Conservation (phyloP, 2,329 filamentous ascomycete genomes). For the Arthroderma sp. region DNA sequence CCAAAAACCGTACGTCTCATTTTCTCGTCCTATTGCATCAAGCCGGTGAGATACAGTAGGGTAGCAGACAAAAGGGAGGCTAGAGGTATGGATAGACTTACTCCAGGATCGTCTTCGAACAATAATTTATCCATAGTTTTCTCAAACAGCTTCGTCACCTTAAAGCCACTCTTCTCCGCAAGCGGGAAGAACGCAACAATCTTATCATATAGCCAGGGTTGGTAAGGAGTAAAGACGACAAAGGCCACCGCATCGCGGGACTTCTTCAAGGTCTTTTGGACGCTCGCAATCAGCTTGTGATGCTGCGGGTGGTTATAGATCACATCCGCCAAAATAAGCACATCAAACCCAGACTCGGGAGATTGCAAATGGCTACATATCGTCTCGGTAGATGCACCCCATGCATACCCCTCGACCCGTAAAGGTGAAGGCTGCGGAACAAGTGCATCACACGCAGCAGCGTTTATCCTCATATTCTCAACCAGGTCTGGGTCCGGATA, state of each 20-base stretch:
- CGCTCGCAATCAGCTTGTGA: constrained; percentile 57
- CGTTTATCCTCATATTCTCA: constrained; percentile 64
- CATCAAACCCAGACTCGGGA: constrained; percentile 47
- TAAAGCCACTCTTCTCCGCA: constrained; percentile 55
- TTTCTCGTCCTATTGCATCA: constrained; percentile 48
- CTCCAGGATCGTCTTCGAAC: constrained; percentile 77
- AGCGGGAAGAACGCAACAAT: constrained; percentile 79
- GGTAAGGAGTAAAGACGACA: constrained; percentile 89
- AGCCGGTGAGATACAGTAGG: constrained; percentile 1
- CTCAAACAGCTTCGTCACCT: constrained; percentile 68
- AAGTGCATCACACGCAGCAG: constrained; percentile 41
- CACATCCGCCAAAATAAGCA: constrained; percentile 75
- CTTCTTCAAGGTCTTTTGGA: constrained; percentile 52
- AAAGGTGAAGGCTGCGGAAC: constrained; percentile 32
- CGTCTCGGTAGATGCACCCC: constrained; percentile 54
- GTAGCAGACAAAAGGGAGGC: neutral
- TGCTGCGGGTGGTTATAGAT: constrained; percentile 89
- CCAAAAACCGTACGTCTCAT: constrained; percentile 72
- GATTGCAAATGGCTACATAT: constrained; percentile 47
- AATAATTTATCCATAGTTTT: constrained; percentile 71
- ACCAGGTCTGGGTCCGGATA: constrained; percentile 80
- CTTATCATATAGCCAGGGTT: constrained; percentile 76
- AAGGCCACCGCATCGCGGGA: constrained; percentile 49
- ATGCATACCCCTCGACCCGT: constrained; percentile 61
- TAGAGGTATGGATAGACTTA: constrained; percentile 23